Evolutionary conservation across 495 filamentous ascomycete species (phyloP).

Genomic region (Aspergillus carlsbadensis): DNA sequence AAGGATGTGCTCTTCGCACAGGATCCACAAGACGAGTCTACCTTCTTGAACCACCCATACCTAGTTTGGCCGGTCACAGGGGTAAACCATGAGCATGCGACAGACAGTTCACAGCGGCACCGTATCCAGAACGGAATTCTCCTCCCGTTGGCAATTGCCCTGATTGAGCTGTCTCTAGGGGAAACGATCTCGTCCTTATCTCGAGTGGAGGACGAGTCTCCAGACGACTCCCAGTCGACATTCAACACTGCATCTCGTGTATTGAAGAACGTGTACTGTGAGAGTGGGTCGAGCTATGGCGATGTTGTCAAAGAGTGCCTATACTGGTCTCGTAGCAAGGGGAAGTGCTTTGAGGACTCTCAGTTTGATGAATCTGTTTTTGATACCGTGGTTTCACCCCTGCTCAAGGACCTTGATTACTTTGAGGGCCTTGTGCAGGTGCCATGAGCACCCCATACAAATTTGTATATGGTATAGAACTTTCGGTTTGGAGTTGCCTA

Average conservation of each 20-base stretch:
- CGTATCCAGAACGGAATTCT: slow-evolving; percentile 25
- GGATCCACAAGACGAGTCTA: background rate
- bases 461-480: no score
- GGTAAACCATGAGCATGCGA: background rate
- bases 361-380: slow-evolving; percentile 13
- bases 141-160: slow-evolving; percentile 28
- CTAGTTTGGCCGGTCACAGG: background rate
- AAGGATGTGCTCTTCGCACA: slow-evolving; percentile 20
- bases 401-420: slow-evolving; percentile 1
- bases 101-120: no score
- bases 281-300: slow-evolving; percentile 28
- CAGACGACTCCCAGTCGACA: slow-evolving; percentile 10
- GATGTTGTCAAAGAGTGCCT: slow-evolving; percentile 33
- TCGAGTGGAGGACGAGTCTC: slow-evolving; percentile 19
- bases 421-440: background rate
- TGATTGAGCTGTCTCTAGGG: slow-evolving; percentile 36
- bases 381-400: slow-evolving; percentile 26
- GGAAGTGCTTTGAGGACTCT: background rate
- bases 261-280: slow-evolving; percentile 22
- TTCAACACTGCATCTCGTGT: slow-evolving; percentile 23
- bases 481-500: no score
- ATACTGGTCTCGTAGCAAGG: slow-evolving; percentile 21
- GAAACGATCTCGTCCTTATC: slow-evolving; percentile 18
- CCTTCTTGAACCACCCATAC: background rate
- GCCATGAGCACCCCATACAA: no score